Evolutionary conservation across 2,329 filamentous ascomycete species (phyloP).

Genomic region (Trichoderma harzianum): DNA sequence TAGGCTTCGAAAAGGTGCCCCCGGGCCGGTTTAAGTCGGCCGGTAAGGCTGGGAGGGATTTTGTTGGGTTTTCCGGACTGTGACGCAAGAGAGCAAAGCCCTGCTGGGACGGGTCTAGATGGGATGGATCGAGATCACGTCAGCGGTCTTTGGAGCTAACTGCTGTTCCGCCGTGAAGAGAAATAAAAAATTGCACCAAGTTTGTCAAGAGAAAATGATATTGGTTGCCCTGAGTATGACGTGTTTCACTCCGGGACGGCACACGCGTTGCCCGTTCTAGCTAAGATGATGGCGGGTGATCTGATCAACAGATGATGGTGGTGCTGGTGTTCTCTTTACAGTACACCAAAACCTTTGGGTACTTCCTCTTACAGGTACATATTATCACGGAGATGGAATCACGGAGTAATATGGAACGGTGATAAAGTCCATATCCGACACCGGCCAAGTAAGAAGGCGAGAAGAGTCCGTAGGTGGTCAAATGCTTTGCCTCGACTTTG

Average conservation of each 20-base stretch:
- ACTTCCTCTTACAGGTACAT: neutral
- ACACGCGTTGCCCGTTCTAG: neutral
- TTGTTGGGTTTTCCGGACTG: neutral
- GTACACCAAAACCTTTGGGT: neutral
- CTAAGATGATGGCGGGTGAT: conserved; percentile 8
- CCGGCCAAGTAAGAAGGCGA: neutral
- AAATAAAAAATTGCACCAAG: neutral
- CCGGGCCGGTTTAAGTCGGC: neutral
- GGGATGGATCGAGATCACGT: conserved; percentile 14
- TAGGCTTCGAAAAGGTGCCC: neutral
- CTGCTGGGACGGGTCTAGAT: neutral
- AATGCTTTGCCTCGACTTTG: neutral
- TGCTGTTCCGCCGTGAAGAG: neutral
- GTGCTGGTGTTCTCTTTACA: neutral
- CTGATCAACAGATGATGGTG: conserved; percentile 7
- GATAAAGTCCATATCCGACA: neutral
- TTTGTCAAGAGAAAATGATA: neutral
- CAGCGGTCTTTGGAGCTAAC: neutral
- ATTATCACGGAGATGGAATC: neutral
- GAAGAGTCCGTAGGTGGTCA: neutral
- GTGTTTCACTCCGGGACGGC: neutral
- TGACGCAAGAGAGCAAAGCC: neutral
- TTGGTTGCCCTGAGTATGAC: neutral
- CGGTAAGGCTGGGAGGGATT: conserved; percentile 11
- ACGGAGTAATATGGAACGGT: neutral